phyloP scores from a whole-genome alignment of 768 basidiomycete species.

The Psilocybe sp. region DNA sequence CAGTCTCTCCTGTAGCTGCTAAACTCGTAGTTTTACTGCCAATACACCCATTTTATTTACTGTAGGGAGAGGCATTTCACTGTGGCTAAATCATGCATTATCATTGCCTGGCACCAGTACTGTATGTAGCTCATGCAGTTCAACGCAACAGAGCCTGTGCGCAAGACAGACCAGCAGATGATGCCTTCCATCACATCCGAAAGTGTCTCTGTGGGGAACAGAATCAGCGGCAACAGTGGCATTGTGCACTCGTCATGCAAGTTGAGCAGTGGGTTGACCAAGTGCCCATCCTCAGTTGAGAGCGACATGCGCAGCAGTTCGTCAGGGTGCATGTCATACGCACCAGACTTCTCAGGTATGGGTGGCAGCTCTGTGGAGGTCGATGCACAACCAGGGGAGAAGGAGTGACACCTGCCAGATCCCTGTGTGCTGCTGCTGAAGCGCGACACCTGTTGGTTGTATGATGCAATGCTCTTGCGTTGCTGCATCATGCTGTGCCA shows the following conservation, averaged over 20 bases:
- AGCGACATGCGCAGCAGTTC: conserved; percentile 72
- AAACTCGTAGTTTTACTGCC: too few relatives aligned
- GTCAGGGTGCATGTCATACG: conserved; percentile 26
- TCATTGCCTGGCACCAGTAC: too few relatives aligned
- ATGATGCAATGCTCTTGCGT: conserved; percentile 52
- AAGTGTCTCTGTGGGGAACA: conserved; percentile 74
- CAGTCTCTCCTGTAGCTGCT: too few relatives aligned
- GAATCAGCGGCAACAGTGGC: conserved; percentile 74
- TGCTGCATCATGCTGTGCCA: conserved; percentile 83
- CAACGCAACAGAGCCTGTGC: conserved; percentile 47
- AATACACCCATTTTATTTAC: too few relatives aligned
- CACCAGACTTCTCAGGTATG: conserved; percentile 31
- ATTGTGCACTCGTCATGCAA: conserved; percentile 38
- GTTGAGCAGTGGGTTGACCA: conserved; percentile 57
- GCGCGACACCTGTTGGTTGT: conserved; percentile 48
- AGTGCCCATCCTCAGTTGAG: conserved; percentile 69
- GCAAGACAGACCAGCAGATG: conserved; percentile 35
- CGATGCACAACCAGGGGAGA: conserved; percentile 37
- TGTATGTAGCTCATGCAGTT: conserved; percentile 79
- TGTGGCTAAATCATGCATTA: too few relatives aligned
- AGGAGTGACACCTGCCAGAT: conserved; percentile 41
- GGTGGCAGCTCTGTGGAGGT: conserved; percentile 47
- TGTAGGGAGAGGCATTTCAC: too few relatives aligned
- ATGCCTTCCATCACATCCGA: conserved; percentile 73
- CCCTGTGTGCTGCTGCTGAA: conserved; percentile 65